phyloP scores from a whole-genome alignment of 768 basidiomycete species.

The Xerocomus brunneocitrinus region DNA sequence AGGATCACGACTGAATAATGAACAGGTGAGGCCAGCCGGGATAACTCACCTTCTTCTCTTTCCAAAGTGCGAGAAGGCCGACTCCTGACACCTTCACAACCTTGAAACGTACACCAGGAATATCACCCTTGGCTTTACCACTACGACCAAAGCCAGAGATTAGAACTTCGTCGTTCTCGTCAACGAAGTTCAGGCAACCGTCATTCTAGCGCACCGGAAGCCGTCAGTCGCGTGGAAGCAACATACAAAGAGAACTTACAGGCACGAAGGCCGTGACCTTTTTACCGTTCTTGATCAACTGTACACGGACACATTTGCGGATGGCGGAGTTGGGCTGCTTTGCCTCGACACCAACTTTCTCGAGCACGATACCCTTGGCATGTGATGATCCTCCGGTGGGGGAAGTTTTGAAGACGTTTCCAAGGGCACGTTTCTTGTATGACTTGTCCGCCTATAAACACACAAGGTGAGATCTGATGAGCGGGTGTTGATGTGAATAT shows the following conservation, averaged over 20 bases:
- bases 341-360: conserved; percentile 99
- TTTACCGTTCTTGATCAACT: conserved; percentile 99
- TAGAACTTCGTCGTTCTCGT: conserved; percentile 99
- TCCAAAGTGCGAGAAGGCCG: conserved; percentile 96
- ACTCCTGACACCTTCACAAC: conserved; percentile 99
- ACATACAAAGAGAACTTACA: conserved; percentile 43
- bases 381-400: conserved; percentile 99
- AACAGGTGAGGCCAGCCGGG: not conserved
- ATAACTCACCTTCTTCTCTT: conserved; percentile 90
- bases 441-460: conserved; percentile 82
- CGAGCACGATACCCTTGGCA: conserved; percentile 99
- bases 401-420: conserved; percentile 99
- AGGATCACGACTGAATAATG: not conserved
- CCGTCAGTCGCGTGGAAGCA: conserved; percentile 1
- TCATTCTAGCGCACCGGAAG: conserved; percentile 58
- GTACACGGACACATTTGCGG: conserved; percentile 99
- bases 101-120: conserved; percentile 99
- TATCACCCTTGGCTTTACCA: conserved; percentile 99
- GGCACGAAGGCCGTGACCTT: conserved; percentile 99
- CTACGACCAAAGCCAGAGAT: conserved; percentile 99
- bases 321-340: conserved; percentile 99
- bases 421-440: conserved; percentile 99
- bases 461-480: conserved; percentile 12
- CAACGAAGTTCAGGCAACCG: conserved; percentile 97
- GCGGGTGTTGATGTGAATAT: conserved; percentile 4